Base-by-base conservation (phyloP, 257 asterid genomes). In the Avicennia marina region DNA sequence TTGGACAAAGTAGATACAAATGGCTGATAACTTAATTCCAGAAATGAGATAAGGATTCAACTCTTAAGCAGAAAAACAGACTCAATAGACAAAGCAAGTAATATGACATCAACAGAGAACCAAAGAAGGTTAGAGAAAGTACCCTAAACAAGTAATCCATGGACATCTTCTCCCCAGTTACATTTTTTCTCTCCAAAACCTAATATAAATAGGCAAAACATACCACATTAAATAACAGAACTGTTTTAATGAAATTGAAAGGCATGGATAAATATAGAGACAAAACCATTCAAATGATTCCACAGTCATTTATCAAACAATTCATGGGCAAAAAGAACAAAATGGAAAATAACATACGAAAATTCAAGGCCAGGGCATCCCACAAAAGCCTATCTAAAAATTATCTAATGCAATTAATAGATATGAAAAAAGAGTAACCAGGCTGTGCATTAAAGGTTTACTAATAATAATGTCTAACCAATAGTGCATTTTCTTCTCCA, bases 111-210 rank as follows among this genome's bases (percentile, higher is more conserved):
- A 56, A 33, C 11, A 12, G 15, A 51, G 24, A 7, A 46, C 16
- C 34, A 19, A 51, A 56, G 24, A 56, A 51, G 57, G 69, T 42
- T 51, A 18, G 56, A 20, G 67, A 58, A 51, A 50, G 62, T 83
- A 91, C 96, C 91, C 41, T 75, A 17, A 90, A 79, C 39, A 88
- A 75, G 78, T 78, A 68, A 64, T 81, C 93, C 44, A 60, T 78
- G 6, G 87, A 79, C 47, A 78, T 53, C 58, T 67, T 79, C 58
- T 70, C 73, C 6, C 76, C 74, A 29, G 76, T 67, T 10, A 70
- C 77, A 71, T 48, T 75, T 69, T 76, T 79, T 56, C 71, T 72
- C 69, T 85, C 89, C 88, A 83, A 63, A 59, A 91, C 87, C 98
- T 91, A 66, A 53, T 55, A 46, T 7, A 18, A 69, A 68, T 19